These are phyloP conservation scores for Gaertneriomyces sp. DNA, from an alignment of 192 early-diverging fungal species.

Conservation along the genomic window DNA sequence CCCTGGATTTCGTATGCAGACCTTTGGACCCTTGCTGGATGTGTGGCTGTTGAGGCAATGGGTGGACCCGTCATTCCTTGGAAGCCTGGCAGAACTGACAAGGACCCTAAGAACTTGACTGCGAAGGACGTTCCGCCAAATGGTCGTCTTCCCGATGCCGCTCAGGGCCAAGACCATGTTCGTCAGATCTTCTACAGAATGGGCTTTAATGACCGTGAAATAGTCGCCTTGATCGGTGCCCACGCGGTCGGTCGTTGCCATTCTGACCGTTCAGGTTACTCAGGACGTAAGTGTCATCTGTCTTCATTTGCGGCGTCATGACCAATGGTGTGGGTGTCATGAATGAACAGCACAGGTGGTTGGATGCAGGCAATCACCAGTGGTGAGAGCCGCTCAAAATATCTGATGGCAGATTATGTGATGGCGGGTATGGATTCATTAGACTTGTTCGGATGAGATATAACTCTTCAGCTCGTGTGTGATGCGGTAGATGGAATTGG, in stretches of 20 bases:
- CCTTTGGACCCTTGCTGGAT: constrained; percentile 73
- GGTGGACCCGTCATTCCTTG: constrained; percentile 67
- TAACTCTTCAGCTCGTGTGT: too few species aligned
- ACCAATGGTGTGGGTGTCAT: too few species aligned
- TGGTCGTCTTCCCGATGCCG: constrained; percentile 66
- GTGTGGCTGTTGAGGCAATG: constrained; percentile 66
- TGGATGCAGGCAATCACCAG: too few species aligned
- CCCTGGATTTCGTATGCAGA: constrained; percentile 67
- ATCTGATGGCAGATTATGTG: too few species aligned
- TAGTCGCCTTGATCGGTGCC: constrained; percentile 65
- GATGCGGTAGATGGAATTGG: too few species aligned
- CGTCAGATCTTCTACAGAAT: constrained; percentile 61
- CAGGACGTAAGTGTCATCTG: constrained; percentile 42
- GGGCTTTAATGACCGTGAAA: constrained; percentile 62
- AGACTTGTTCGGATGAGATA: too few species aligned
- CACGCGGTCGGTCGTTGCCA: constrained; percentile 65
- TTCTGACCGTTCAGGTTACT: constrained; percentile 57
- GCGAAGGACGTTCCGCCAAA: constrained; percentile 54
- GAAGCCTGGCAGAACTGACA: constrained; percentile 58
- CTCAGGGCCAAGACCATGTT: constrained; percentile 53
- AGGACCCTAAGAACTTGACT: constrained; percentile 37
- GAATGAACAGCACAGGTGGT: too few species aligned
- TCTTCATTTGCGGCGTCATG: background rate
- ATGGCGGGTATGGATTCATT: too few species aligned
- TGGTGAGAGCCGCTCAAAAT: too few species aligned